A percentile compares a stretch with the other conserved stretches of the same genome.
phyloP scores from a whole-genome alignment of 371 early-diverging fungal genomes.

The Lichtheimia hyalospora region DNA sequence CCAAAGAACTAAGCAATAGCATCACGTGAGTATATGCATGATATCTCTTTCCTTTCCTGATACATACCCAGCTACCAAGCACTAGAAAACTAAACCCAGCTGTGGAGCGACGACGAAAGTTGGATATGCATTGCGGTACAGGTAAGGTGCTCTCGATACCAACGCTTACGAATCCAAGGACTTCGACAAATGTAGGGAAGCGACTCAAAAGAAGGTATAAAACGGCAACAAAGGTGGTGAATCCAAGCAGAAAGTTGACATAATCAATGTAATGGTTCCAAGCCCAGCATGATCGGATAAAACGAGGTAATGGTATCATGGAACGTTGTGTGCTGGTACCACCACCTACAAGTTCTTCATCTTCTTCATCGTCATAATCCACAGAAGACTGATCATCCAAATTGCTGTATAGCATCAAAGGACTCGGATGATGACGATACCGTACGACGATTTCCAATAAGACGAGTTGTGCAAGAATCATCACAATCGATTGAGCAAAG shows the following conservation, averaged over 20 bases:
- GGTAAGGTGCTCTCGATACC: slow-evolving; percentile 66
- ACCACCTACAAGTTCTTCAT: slow-evolving; percentile 10
- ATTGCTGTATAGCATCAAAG: slow-evolving; percentile 18
- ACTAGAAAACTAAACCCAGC: slow-evolving; percentile 57
- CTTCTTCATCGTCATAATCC: slow-evolving; percentile 13
- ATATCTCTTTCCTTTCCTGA: neutral
- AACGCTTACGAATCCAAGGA: slow-evolving; percentile 44
- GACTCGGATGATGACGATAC: slow-evolving; percentile 23
- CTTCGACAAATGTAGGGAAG: slow-evolving; percentile 29
- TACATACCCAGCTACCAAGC: slow-evolving; percentile 45
- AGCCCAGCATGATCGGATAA: slow-evolving; percentile 26
- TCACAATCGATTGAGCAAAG: slow-evolving; percentile 61
- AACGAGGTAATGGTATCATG: slow-evolving; percentile 14
- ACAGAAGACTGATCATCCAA: slow-evolving; percentile 17
- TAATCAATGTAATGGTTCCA: slow-evolving; percentile 47
- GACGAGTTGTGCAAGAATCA: slow-evolving; percentile 57
- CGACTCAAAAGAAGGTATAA: slow-evolving; percentile 40
- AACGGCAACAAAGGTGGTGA: slow-evolving; percentile 31
- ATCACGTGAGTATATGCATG: neutral
- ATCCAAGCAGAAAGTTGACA: slow-evolving; percentile 44
- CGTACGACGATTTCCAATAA: slow-evolving; percentile 49
- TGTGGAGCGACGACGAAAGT: slow-evolving; percentile 51
- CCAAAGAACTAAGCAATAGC: slow-evolving; percentile 50
- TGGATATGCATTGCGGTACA: slow-evolving; percentile 58
- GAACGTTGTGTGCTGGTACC: slow-evolving; percentile 6